A percentile compares a stretch with the other conserved stretches of the same genome.
Conservation (phyloP, 257 asterid species). For the Scutellaria minor region DNA sequence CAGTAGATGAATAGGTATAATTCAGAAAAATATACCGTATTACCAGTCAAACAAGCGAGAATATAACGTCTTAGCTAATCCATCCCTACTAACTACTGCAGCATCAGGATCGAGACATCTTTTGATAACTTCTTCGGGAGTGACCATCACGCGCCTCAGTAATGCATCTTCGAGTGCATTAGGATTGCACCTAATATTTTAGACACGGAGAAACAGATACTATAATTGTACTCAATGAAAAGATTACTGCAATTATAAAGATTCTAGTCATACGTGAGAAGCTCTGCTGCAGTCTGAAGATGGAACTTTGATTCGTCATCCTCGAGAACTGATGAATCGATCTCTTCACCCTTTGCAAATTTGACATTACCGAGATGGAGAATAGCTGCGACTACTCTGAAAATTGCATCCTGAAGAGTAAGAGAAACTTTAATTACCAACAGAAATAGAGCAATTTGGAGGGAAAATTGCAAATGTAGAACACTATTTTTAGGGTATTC, state of each 20-base stretch:
- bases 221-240: conserved; percentile 7
- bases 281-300: conserved; percentile 78
- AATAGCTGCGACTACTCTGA: conserved; percentile 85
- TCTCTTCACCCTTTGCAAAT: conserved; percentile 72
- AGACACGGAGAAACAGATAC: conserved; percentile 14
- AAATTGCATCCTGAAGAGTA: conserved; percentile 79
- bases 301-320: conserved; percentile 83
- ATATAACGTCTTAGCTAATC: conserved; percentile 82
- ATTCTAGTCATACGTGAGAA: conserved; percentile 62
- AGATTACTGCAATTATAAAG: conserved; percentile 21
- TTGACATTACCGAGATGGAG: conserved; percentile 89
- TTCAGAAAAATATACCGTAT: conserved; percentile 21
- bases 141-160: conserved; percentile 91
- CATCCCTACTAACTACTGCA: conserved; percentile 87
- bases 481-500: too few species aligned
- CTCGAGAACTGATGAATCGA: conserved; percentile 77
- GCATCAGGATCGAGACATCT: conserved; percentile 92
- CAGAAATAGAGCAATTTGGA: conserved; percentile 26
- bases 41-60: conserved; percentile 94
- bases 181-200: conserved; percentile 68
- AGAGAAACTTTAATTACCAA: conserved; percentile 31
- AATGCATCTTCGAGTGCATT: conserved; percentile 77
- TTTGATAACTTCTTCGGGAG: conserved; percentile 94
- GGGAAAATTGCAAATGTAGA: too few species aligned
- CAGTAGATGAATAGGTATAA: not conserved